Evolutionary conservation across 2,329 filamentous ascomycete species (phyloP), one percentile per base, ranked within the genome.

Genomic region (Hysterium pulicare): DNA sequence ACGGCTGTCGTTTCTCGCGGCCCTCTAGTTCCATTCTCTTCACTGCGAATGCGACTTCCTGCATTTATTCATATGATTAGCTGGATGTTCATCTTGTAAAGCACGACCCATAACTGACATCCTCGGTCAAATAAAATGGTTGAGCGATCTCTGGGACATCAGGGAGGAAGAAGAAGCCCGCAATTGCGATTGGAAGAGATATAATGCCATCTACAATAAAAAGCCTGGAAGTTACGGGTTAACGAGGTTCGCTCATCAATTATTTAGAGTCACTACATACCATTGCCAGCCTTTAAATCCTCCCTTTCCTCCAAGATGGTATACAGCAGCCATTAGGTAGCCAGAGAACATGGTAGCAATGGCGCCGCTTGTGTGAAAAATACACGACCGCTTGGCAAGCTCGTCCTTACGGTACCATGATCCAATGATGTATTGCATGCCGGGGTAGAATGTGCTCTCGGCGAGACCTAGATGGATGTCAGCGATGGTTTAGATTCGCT

Each of bases 121-220:
- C 49, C 31, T 69, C 52, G 6, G 54, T 70, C 19, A 77, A 53
- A 48, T 77, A 78, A 57, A 71, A 76, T 2, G 74, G 71, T 22
- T 66, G 68, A 1, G 70, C 70, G 30, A 72, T 77, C 33, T 76
- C 72, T 0, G 75, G 75, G 2, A 76, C 62, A 52, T 78, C 75
- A 0, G 74, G 75, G 4, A 76, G 55, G 5, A 63, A 57, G 51
- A 76, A 69, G 47, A 73, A 77, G 0, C 76, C 77, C 1, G 67
- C 63, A 0, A 78, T 44, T 0, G 75, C 75, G 2, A 80, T 66
- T 0, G 77, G 76, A 0, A 79, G 58, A 2, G 72, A 74, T 23
- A 80, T 79, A 3, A 76, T 59, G 0, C 75, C 76, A 47, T 79
- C 74, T 33, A 79, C 64, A 31, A 79, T 70, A 50, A 78, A 77